phyloP scores from a whole-genome alignment of 306 rosid species.

The Cicer arietinum region DNA sequence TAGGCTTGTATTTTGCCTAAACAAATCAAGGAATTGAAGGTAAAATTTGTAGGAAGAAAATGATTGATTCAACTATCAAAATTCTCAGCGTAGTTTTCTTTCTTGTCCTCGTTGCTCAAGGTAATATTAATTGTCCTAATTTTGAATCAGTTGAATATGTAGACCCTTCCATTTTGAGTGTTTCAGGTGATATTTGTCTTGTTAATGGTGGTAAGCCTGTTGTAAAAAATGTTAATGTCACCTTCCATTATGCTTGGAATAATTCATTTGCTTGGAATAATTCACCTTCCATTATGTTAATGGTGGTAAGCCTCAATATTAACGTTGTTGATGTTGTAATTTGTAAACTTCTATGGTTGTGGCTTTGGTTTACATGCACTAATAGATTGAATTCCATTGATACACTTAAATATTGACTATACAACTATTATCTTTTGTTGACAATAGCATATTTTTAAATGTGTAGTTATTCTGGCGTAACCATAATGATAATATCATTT shows the following conservation, averaged over 20 bases:
- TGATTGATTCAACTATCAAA: neutral
- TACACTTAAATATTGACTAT: too few relatives aligned
- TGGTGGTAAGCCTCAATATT: neutral
- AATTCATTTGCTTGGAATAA: neutral
- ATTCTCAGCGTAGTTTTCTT: neutral
- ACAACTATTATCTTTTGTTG: too few relatives aligned
- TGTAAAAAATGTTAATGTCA: neutral
- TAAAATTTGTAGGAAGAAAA: neutral
- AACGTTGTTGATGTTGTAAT: neutral
- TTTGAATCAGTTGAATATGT: conserved; percentile 37
- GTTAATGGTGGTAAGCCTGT: conserved; percentile 47
- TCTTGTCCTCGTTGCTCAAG: neutral
- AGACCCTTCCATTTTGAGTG: conserved; percentile 43
- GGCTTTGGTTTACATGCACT: too few relatives aligned
- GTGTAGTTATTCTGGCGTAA: too few relatives aligned
- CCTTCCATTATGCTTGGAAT: conserved; percentile 44
- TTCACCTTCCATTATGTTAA: too few relatives aligned
- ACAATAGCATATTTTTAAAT: too few relatives aligned
- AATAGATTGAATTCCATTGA: too few relatives aligned
- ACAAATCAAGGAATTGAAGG: neutral
- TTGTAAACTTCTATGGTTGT: too few relatives aligned
- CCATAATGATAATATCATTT: too few relatives aligned
- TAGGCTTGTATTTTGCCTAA: neutral
- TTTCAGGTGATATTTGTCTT: conserved; percentile 29
- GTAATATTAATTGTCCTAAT: conserved; percentile 44